Conservation (phyloP, 768 basidiomycete species). For the Suillus paluster region DNA sequence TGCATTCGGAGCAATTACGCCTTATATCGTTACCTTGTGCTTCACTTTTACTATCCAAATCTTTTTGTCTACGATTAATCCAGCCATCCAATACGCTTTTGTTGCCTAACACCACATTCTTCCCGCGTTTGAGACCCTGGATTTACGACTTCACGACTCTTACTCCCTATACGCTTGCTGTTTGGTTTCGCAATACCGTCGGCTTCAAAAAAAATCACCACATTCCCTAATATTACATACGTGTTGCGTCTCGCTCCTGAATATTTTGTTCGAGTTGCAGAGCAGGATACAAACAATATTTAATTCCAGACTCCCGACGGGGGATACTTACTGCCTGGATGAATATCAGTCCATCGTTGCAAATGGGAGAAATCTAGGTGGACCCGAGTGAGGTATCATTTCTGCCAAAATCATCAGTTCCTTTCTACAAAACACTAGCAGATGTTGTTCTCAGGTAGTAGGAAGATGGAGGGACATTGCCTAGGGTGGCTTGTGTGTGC, state of each 20-base stretch:
- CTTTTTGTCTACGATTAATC: constrained; percentile 1
- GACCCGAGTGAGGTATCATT: not conserved
- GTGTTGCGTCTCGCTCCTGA: not conserved
- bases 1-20: constrained; percentile 4
- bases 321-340: not conserved
- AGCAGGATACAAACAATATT: not conserved
- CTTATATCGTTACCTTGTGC: not conserved
- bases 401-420: not conserved
- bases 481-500: not conserved
- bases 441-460: not conserved
- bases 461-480: not conserved
- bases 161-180: not conserved
- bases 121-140: constrained; percentile 3
- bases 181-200: not conserved
- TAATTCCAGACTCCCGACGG: not conserved
- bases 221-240: not conserved
- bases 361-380: not conserved
- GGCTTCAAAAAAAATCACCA: constrained; percentile 3
- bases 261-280: not conserved
- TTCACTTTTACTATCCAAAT: not conserved
- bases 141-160: constrained; percentile 9
- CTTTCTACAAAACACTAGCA: not conserved
- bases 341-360: too few species aligned
- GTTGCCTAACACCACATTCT: constrained; percentile 3
- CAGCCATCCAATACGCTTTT: not conserved